Conservation (phyloP, 2,329 filamentous ascomycete species). For the Herpotrichia juniperi region DNA sequence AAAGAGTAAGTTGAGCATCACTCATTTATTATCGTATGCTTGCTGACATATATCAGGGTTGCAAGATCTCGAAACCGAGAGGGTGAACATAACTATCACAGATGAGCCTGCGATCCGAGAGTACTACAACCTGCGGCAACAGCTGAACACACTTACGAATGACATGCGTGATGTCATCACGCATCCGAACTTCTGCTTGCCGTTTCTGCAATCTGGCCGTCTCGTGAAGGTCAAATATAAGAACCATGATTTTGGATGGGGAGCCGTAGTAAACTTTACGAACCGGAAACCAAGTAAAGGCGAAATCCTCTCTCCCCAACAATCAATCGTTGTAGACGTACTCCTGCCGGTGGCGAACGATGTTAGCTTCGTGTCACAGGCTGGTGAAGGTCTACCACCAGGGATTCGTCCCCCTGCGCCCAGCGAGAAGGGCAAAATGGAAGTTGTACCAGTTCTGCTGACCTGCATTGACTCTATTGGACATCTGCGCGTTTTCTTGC, state of each 20-base stretch:
- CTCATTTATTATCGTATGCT: background rate
- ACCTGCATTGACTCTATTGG: constrained; percentile 85
- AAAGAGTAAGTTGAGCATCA: constrained; percentile 56
- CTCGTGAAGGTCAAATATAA: constrained; percentile 83
- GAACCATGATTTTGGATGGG: constrained; percentile 91
- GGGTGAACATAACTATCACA: constrained; percentile 74
- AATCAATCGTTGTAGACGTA: constrained; percentile 83
- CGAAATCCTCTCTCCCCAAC: constrained; percentile 72
- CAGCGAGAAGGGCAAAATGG: constrained; percentile 72
- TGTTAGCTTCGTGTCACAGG: constrained; percentile 60
- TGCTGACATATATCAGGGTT: constrained; percentile 61
- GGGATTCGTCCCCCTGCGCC: constrained; percentile 65
- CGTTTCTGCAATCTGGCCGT: constrained; percentile 86
- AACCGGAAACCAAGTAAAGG: constrained; percentile 70
- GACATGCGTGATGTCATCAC: constrained; percentile 93
- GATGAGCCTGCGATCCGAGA: constrained; percentile 91
- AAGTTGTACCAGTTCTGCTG: constrained; percentile 84
- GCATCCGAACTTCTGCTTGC: constrained; percentile 83
- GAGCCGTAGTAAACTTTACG: constrained; percentile 78
- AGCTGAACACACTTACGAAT: constrained; percentile 80
- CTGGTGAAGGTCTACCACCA: constrained; percentile 69
- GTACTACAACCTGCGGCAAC: constrained; percentile 88
- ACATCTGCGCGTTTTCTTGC: constrained; percentile 82
- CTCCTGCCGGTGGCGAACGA: constrained; percentile 68
- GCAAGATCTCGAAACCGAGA: constrained; percentile 76